phyloP scores from a whole-genome alignment of 495 filamentous ascomycete genomes.

The Podospora appendiculata region DNA sequence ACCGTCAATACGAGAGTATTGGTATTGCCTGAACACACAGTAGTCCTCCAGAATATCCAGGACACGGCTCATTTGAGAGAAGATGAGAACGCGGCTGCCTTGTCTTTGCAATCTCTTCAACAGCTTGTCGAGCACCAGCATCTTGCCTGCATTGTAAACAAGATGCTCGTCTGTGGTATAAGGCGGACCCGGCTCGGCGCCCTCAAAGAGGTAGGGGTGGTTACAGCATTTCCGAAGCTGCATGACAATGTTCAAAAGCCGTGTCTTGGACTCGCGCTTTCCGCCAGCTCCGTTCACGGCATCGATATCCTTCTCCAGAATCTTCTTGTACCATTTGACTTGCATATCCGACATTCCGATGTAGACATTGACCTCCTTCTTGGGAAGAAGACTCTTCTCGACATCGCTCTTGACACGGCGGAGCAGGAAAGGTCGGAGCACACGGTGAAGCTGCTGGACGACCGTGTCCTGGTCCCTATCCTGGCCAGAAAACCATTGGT shows the following conservation, averaged over 20 bases:
- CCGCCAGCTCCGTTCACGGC: constrained; percentile 96
- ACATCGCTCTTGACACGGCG: constrained; percentile 98
- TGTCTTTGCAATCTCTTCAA: constrained; percentile 73
- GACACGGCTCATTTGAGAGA: constrained; percentile 98
- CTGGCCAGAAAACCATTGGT: constrained; percentile 93
- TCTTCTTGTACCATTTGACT: constrained; percentile 98
- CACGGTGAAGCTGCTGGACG: constrained; percentile 93
- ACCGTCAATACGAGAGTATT: constrained; percentile 97
- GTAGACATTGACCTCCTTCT: constrained; percentile 96
- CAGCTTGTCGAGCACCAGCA: constrained; percentile 94
- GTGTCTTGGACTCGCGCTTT: constrained; percentile 96
- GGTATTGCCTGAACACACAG: constrained; percentile 86
- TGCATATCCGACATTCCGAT: constrained; percentile 99
- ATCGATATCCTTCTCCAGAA: constrained; percentile 97
- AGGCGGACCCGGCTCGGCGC: constrained; percentile 92
- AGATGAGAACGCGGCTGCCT: constrained; percentile 91
- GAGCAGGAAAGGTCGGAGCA: constrained; percentile 87
- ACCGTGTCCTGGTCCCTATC: constrained; percentile 87
- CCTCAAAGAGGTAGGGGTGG: constrained; percentile 97
- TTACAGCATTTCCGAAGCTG: constrained; percentile 99
- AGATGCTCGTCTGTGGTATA: constrained; percentile 98
- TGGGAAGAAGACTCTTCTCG: constrained; percentile 94
- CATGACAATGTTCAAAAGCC: constrained; percentile 99
- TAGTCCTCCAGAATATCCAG: constrained; percentile 98
- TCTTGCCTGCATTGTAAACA: constrained; percentile 89